Base-by-base conservation (phyloP, 2,329 filamentous ascomycete genomes). In the Triangularia setosa region DNA sequence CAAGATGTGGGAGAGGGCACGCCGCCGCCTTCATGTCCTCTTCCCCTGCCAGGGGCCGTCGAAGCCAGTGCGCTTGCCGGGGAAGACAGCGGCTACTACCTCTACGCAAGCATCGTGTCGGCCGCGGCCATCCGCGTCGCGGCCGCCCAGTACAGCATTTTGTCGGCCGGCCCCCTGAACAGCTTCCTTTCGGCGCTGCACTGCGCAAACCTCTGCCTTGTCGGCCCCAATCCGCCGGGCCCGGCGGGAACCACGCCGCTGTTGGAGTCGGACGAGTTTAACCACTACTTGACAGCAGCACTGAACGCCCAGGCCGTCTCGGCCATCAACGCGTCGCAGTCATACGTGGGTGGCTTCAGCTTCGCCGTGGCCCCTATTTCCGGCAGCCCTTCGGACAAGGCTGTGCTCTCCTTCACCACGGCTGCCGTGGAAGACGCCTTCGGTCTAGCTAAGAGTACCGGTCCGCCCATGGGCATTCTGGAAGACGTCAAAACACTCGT, bases 261-360 rank as follows among this genome's bases (percentile, higher is more conserved):
- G 27, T 30, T 62, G 18, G 52, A 18, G 48, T 56, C 48, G 14
- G 60, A 62, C 60, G 60, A 62, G 60, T 62, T 62, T 24, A 48
- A 48, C 16, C 48, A 24, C 16, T 62, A 55, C 52, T n/a, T 62
- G 60, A 62, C 28, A 27, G 24, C 24, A 40, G 59, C 59, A 21
- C 25, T 61, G 59, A 48, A 62, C 12, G 60, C 52, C 52, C 25
- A 54, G 23, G n/a, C 40, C 24, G n/a, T 61, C 44, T 61, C 25
- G 24, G 25, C 24, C 24, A 16, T 61, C 59, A 61, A 61, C 59
- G 59, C 59, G 14, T 40, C 59, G 25, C 12, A 14, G 40, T 14
- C 40, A 16, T 61, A 52, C 44, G 48, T 61, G 9, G 48, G n/a
- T 27, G 60, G 60, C 25, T 56, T 62, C 28, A 56, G n/a, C 60